Conservation (phyloP, 352 stramenopile genomes). For the Pythium folliculosum region DNA sequence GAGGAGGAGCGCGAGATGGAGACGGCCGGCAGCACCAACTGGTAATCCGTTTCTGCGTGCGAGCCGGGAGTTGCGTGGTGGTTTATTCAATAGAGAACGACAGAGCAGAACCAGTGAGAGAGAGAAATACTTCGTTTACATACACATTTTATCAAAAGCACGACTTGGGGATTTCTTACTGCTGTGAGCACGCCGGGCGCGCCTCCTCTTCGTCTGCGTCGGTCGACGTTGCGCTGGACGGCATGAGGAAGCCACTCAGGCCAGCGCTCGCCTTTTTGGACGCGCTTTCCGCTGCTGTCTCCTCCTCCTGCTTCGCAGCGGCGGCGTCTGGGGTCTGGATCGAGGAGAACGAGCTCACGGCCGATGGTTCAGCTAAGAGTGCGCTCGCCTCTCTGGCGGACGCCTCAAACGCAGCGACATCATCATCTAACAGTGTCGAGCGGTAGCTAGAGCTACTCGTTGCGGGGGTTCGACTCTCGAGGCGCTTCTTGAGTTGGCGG, state of each 20-base stretch:
- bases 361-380: constrained; percentile 19
- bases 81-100: constrained; percentile 26
- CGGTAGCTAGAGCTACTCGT: not conserved
- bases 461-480: constrained; percentile 29
- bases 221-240: constrained; percentile 30
- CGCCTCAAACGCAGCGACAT: constrained; percentile 23
- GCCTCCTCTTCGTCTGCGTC: constrained; percentile 41
- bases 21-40: constrained; percentile 46
- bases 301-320: not conserved
- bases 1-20: constrained; percentile 76
- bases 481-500: constrained; percentile 52
- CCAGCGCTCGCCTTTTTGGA: constrained; percentile 3
- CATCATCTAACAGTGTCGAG: constrained; percentile 15
- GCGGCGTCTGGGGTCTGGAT: not conserved
- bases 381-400: constrained; percentile 18
- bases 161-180: constrained; percentile 32
- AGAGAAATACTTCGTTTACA: constrained; percentile 2
- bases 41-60: constrained; percentile 26
- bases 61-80: not conserved
- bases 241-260: constrained; percentile 42
- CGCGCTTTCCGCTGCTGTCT: constrained; percentile 1
- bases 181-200: constrained; percentile 44
- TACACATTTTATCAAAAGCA: constrained; percentile 5
- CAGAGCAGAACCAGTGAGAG: not conserved
- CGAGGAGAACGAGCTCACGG: constrained; percentile 5